Base-by-base conservation (phyloP, 148 eudicot genomes). In the Silene conica region DNA sequence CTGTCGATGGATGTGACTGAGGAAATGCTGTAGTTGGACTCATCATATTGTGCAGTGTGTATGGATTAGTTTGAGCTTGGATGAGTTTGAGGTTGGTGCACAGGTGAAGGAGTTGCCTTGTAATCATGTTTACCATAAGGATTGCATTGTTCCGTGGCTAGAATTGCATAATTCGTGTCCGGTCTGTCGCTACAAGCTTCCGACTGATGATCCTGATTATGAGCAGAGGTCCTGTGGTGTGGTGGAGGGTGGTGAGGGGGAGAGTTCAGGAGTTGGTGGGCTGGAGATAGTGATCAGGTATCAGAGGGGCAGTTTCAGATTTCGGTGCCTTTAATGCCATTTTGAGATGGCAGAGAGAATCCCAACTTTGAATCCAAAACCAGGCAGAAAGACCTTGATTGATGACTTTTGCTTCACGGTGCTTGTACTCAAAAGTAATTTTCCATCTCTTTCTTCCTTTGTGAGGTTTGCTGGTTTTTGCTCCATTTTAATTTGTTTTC, bases 161-260 rank as follows among this genome's bases (percentile, higher is more conserved):
- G 90, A 89, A 79, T 63, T 91, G 78, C 93, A 85, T 74, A 91
- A 91, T 74, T 86, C 97, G 22, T 91, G 93, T 46, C 97, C 97
- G 0, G 89, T 91, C 59, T 91, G 93, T 78, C 82, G 93, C 55
- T 85, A 69, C 50, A 92, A 91, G 83, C 73, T 91, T 80, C 97
- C 92, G 1, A 89, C 97, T 1, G 97, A 91, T 82, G 97, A 91
- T 71, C 73, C 73, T 12, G 93, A 89, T 23, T 91, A 91, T 74
- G 89, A 89, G 63, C 58, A 80, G 48, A 41, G 87, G 61, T 43
- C 62, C 11, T 60, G 77, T 50, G 64, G 73, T 16, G 67, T 63
- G 67, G 19, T 6, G 28, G 28, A 60, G 64, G 66, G 66, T 4
- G 67, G 41, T 6, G 67, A 63, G 9, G 68, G 46, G 5, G 68